Evolutionary conservation across 805 yeast species (phyloP).

Genomic region (Kockiozyma suomiensis): DNA sequence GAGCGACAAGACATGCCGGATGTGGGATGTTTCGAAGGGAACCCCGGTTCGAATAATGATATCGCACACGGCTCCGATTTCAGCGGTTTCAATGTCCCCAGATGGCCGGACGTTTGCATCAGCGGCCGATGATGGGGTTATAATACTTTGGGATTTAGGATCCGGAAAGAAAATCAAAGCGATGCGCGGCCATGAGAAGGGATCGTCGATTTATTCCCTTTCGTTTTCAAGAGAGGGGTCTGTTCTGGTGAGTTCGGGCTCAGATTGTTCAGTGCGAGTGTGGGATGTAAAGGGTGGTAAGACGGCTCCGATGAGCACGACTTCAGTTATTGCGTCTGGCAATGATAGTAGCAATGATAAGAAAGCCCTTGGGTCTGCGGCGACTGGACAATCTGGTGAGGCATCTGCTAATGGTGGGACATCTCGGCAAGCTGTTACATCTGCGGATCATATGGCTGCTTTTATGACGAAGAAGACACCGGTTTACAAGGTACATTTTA

Average conservation of each 20-base stretch:
- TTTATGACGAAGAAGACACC: constrained; percentile 94
- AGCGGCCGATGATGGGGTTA: constrained; percentile 80
- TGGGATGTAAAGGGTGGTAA: constrained; percentile 91
- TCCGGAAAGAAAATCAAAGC: constrained; percentile 84
- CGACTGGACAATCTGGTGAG: constrained; percentile 5
- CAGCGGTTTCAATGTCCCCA: constrained; percentile 85
- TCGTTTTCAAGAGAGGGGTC: constrained; percentile 86
- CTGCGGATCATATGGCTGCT: constrained; percentile 88
- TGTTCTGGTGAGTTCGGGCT: constrained; percentile 86
- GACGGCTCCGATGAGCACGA: constrained; percentile 20
- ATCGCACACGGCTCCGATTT: constrained; percentile 90
- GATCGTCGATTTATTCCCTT: constrained; percentile 80
- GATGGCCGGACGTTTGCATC: constrained; percentile 97
- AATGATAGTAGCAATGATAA: background rate
- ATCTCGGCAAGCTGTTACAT: constrained; percentile 65
- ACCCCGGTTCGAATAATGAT: constrained; percentile 86
- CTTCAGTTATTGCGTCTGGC: background rate
- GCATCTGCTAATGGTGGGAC: constrained; percentile 27
- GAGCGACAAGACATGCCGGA: constrained; percentile 89
- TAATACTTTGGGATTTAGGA: constrained; percentile 92
- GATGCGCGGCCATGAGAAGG: constrained; percentile 89
- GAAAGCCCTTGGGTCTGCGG: background rate
- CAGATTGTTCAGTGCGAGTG: constrained; percentile 88
- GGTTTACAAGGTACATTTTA: constrained; percentile 88
- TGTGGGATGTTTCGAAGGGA: constrained; percentile 96